These are phyloP conservation scores for Cupressus sempervirens DNA, from an alignment of 75 land plant genomes.

Conservation along the genomic window DNA sequence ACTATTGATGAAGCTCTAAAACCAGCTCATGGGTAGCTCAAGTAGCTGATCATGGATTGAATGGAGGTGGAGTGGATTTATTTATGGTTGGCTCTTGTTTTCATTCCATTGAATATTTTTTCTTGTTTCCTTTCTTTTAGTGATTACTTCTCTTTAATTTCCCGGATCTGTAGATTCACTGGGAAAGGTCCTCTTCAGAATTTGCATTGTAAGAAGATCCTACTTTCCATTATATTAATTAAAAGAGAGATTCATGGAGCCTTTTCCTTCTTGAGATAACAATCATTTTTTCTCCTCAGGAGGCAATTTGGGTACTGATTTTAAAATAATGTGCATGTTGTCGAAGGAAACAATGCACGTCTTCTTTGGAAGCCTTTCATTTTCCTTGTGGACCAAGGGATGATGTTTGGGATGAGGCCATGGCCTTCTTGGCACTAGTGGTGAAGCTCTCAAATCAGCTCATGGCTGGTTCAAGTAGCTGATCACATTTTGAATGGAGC, in stretches of 20 bases:
- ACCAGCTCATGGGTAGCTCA: neutral
- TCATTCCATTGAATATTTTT: no score
- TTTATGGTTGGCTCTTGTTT: no score
- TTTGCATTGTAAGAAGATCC: neutral
- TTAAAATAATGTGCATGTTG: neutral
- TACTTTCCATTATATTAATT: no score
- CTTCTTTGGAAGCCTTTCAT: neutral
- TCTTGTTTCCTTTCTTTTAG: no score
- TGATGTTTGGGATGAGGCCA: neutral
- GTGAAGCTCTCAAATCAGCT: neutral
- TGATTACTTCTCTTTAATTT: no score
- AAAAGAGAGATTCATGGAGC: neutral
- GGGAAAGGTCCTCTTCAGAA: no score
- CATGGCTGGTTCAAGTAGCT: neutral
- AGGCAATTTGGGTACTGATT: neutral
- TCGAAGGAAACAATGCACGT: neutral
- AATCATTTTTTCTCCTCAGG: neutral
- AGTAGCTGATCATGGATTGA: neutral
- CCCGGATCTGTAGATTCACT: no score
- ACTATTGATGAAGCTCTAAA: neutral
- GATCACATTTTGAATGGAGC: neutral
- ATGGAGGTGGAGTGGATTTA: neutral
- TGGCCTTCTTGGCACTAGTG: neutral
- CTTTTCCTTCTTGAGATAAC: neutral
- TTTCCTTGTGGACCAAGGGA: neutral